These are phyloP conservation scores for Dendryphion nanum DNA, from an alignment of 2,329 filamentous ascomycete species.

Conservation along the genomic window DNA sequence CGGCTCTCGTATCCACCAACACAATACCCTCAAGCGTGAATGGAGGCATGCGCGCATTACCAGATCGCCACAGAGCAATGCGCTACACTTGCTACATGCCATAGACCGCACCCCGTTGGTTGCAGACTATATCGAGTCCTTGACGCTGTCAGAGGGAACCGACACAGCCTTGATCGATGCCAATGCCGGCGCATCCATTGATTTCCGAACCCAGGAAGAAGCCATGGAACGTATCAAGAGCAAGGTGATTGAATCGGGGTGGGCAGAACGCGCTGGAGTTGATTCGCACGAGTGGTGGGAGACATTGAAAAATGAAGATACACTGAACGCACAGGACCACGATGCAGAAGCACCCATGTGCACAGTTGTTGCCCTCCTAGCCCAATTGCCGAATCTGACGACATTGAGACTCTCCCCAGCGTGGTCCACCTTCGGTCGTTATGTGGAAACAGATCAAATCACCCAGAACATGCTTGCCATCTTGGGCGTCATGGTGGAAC, in stretches of 20 bases:
- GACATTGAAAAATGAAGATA: constrained; percentile 15
- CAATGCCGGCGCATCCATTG: neutral
- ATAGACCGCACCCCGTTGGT: constrained; percentile 26
- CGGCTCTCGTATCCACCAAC: constrained; percentile 21
- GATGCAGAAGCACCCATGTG: constrained; percentile 14
- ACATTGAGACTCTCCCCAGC: constrained; percentile 24
- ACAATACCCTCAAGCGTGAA: constrained; percentile 24
- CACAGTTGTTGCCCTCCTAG: constrained; percentile 23
- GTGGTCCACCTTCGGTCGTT: constrained; percentile 12
- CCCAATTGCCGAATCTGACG: constrained; percentile 29
- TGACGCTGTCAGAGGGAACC: constrained; percentile 25
- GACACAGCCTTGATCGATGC: neutral
- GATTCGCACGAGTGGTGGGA: constrained; percentile 28
- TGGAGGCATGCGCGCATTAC: constrained; percentile 18
- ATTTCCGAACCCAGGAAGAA: constrained; percentile 6
- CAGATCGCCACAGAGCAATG: constrained; percentile 14
- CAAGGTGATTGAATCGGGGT: constrained; percentile 14
- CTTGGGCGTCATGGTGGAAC: neutral
- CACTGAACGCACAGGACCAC: neutral
- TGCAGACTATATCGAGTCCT: constrained; percentile 27
- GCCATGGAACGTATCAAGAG: constrained; percentile 20
- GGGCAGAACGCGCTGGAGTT: constrained; percentile 4
- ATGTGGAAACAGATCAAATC: constrained; percentile 9
- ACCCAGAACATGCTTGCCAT: neutral
- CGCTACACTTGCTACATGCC: constrained; percentile 22